Evolutionary conservation across 495 filamentous ascomycete species (phyloP).

Genomic region (Extremus antarcticus): DNA sequence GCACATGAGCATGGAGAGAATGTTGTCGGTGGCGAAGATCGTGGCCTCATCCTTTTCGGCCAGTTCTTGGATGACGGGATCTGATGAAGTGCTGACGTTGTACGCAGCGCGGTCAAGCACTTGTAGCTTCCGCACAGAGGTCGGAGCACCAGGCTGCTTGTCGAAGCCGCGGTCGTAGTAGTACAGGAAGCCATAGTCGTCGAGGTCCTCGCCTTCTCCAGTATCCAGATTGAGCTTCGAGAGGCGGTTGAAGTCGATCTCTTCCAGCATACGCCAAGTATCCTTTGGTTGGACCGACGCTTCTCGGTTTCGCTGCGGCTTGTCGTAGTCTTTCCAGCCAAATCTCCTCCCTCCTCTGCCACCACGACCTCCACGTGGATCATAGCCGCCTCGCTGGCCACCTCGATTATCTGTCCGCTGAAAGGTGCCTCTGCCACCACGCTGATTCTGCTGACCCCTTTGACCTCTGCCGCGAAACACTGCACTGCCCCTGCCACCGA

Average conservation of each 20-base stretch:
- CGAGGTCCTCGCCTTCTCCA: slow-evolving; percentile 87
- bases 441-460: slow-evolving; percentile 28
- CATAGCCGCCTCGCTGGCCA: slow-evolving; percentile 45
- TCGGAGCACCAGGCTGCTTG: slow-evolving; percentile 73
- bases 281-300: slow-evolving; percentile 86
- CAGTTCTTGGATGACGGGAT: slow-evolving; percentile 93
- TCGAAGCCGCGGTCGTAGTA: slow-evolving; percentile 95
- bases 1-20: slow-evolving; percentile 99
- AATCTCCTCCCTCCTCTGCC: slow-evolving; percentile 68
- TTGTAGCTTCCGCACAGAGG: slow-evolving; percentile 71
- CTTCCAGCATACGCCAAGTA: slow-evolving; percentile 91
- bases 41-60: slow-evolving; percentile 94
- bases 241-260: slow-evolving; percentile 94
- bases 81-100: slow-evolving; percentile 91
- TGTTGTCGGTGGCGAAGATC: slow-evolving; percentile 92
- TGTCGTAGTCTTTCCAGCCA: slow-evolving; percentile 98
- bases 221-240: slow-evolving; percentile 90
- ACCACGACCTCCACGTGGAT: slow-evolving; percentile 55
- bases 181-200: slow-evolving; percentile 91
- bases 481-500: slow-evolving; percentile 74
- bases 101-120: slow-evolving; percentile 88
- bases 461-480: slow-evolving; percentile 78
- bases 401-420: slow-evolving; percentile 46
- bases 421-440: slow-evolving; percentile 47
- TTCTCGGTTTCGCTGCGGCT: slow-evolving; percentile 92